These are phyloP conservation scores for Toxoplasma gondii DNA, from an alignment of 169 alveolate species.

Conservation along the genomic window DNA sequence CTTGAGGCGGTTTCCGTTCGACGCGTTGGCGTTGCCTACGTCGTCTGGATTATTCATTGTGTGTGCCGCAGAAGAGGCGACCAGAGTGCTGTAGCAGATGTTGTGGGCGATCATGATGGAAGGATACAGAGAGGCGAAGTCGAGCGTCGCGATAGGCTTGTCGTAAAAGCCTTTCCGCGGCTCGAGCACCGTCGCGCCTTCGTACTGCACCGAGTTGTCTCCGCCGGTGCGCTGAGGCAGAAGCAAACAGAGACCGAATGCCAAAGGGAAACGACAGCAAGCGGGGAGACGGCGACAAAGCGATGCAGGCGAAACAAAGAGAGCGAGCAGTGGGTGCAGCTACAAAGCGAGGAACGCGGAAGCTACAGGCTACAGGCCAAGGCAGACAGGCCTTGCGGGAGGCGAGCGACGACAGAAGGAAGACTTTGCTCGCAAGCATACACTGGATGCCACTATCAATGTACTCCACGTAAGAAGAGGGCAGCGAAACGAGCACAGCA, in stretches of 20 bases:
- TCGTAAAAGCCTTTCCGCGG: constrained; percentile 95
- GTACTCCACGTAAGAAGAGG: no score
- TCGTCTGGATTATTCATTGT: neutral
- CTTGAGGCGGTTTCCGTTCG: no score
- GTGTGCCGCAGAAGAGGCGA: constrained; percentile 80
- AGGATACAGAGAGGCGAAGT: constrained; percentile 99
- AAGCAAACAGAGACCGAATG: neutral
- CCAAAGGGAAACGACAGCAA: neutral
- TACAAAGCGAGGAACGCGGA: no score
- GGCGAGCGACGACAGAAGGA: no score
- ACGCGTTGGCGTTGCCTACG: neutral
- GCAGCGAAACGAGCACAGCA: neutral
- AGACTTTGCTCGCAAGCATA: no score
- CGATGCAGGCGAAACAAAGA: neutral
- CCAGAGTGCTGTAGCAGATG: constrained; percentile 96
- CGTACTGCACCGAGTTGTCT: constrained; percentile 73
- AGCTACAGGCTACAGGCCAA: no score
- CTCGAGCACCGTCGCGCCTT: constrained; percentile 96
- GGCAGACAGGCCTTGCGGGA: no score
- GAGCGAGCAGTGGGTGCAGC: neutral
- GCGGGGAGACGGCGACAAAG: neutral
- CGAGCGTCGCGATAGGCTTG: constrained; percentile 98
- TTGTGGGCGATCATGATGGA: constrained; percentile 99
- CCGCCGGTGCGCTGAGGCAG: constrained; percentile 57
- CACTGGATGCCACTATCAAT: no score